A percentile compares a stretch with the other conserved stretches of the same genome.
phyloP scores from a whole-genome alignment of 805 yeast genomes.

The Kluyveromyces lactis region DNA sequence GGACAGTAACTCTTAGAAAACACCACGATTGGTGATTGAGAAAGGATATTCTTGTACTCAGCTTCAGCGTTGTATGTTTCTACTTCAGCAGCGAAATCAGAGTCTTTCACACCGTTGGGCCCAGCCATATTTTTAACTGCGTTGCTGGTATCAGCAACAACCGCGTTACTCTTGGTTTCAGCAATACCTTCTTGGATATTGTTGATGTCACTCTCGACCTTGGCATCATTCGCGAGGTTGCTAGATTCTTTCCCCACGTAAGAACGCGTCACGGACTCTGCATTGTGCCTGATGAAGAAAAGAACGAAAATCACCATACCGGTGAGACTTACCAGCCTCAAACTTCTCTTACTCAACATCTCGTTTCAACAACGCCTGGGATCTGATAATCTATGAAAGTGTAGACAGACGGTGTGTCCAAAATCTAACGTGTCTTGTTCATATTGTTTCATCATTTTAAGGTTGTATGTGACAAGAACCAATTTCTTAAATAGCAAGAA shows the following conservation, averaged over 20 bases:
- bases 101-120: slow-evolving; percentile 4
- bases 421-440: no score
- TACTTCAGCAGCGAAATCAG: slow-evolving; percentile 9
- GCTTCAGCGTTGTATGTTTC: slow-evolving; percentile 39
- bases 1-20: slow-evolving; percentile 60
- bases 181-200: slow-evolving; percentile 15
- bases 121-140: slow-evolving; percentile 5
- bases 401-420: no score
- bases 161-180: slow-evolving; percentile 6
- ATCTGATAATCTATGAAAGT: no score
- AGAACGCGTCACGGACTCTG: slow-evolving; percentile 10
- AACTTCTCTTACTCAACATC: slow-evolving; percentile 17
- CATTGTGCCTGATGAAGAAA: slow-evolving; percentile 20
- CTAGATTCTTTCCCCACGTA: not conserved
- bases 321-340: slow-evolving; percentile 22
- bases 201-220: slow-evolving; percentile 14
- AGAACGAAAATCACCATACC: slow-evolving; percentile 19
- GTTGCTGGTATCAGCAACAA: not conserved
- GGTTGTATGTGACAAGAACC: no score
- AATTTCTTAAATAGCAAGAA: no score
- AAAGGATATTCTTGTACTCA: slow-evolving; percentile 49
- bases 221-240: slow-evolving; percentile 4
- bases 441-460: no score
- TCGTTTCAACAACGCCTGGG: not conserved
- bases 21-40: slow-evolving; percentile 56